phyloP scores from a whole-genome alignment of 192 early-diverging fungal genomes.

The Umbelopsis sp. region DNA sequence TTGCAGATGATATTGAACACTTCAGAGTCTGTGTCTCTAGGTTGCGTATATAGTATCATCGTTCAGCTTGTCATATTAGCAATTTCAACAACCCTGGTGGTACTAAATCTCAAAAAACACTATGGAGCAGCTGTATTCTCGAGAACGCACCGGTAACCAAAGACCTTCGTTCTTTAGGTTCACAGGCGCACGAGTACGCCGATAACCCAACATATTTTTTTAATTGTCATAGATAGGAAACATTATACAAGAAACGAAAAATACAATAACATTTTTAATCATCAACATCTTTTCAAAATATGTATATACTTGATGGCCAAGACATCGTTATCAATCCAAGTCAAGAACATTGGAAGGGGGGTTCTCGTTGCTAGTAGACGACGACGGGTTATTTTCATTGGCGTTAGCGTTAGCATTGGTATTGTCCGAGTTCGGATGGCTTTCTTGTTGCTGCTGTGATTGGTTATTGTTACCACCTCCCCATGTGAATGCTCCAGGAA shows the following conservation, averaged over 20 bases:
- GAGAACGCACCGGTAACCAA: background rate
- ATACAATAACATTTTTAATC: background rate
- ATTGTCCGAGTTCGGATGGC: slow-evolving; percentile 1
- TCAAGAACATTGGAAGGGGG: background rate
- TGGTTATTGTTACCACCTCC: slow-evolving; percentile 12
- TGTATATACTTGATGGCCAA: background rate
- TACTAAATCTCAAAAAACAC: slow-evolving; percentile 11
- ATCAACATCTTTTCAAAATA: background rate
- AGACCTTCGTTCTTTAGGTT: background rate
- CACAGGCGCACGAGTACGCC: background rate
- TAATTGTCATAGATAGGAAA: background rate
- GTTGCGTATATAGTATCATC: slow-evolving; percentile 45
- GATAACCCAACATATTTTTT: background rate
- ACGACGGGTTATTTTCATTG: background rate
- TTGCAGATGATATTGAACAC: slow-evolving; percentile 50
- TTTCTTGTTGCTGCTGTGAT: background rate
- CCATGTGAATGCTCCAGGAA: slow-evolving; percentile 28
- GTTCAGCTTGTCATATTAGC: slow-evolving; percentile 29
- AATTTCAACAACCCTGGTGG: slow-evolving; percentile 13
- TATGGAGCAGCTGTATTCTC: background rate
- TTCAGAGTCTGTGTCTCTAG: slow-evolving; percentile 31
- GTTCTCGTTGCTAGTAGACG: background rate
- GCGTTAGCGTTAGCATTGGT: background rate
- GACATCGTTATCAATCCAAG: background rate
- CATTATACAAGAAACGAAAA: slow-evolving; percentile 9